Conservation (phyloP, 768 basidiomycete genomes). For the Cystoderma amianthinum region DNA sequence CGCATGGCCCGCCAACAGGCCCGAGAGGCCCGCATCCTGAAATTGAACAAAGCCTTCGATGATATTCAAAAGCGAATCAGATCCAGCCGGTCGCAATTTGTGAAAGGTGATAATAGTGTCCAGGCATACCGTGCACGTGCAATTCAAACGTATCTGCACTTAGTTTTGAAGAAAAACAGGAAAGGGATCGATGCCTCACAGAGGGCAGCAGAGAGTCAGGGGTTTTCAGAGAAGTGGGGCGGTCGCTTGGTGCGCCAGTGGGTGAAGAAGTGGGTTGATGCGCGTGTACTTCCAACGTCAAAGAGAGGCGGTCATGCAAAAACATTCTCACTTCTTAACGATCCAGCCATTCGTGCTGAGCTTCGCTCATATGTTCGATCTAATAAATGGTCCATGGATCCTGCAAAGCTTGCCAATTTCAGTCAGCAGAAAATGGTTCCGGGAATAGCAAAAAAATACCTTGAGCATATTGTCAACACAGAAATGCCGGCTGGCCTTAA, state of each 20-base stretch:
- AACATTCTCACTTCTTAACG: constrained; percentile 15
- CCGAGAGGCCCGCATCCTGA: constrained; percentile 2
- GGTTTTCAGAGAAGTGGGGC: constrained; percentile 23
- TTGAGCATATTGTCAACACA: constrained; percentile 14
- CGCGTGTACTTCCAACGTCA: constrained; percentile 16
- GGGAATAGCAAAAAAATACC: constrained; percentile 18
- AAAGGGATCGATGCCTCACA: constrained; percentile 15
- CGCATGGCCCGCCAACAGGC: constrained; percentile 3
- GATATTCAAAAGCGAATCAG: constrained; percentile 15
- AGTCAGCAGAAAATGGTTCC: constrained; percentile 9
- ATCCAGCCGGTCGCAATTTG: constrained; percentile 18
- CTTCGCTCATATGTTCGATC: constrained; percentile 19
- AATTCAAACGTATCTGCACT: constrained; percentile 19
- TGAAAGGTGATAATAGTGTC: constrained; percentile 15
- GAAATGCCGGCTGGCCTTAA: constrained; percentile 28
- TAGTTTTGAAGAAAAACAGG: constrained; percentile 19
- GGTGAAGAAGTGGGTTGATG: constrained; percentile 15
- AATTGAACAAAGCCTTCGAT: constrained; percentile 7
- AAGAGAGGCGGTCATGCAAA: constrained; percentile 18
- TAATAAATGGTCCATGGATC: constrained; percentile 29
- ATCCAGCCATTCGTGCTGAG: constrained; percentile 18
- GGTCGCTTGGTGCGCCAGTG: constrained; percentile 15
- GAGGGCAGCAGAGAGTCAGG: constrained; percentile 19
- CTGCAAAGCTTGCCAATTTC: constrained; percentile 20
- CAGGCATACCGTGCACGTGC: constrained; percentile 1